Evolutionary conservation across 2,329 filamentous ascomycete species (phyloP), one percentile per base, ranked within the genome.

Genomic region (Exophiala sp.): DNA sequence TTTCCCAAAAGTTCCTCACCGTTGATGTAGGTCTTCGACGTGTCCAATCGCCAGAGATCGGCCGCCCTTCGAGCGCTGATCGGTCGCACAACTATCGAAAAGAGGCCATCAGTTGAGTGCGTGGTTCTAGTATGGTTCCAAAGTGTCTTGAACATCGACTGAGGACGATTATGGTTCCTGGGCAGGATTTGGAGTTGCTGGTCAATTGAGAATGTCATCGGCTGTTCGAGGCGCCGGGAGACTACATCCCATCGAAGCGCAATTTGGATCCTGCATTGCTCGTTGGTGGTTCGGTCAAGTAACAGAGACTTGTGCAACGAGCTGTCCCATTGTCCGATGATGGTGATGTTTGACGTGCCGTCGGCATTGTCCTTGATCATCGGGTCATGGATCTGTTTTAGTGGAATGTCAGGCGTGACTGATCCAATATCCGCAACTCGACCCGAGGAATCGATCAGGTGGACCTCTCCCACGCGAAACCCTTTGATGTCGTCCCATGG

Each of bases 271-370:
- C 86, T 85, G 66, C 93, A 90, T 65, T 89, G 93, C 52, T 96
- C 90, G n/a, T 87, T 81, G 1, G 93, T 97, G 1, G 88, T 85
- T 21, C 91, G 83, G 68, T 98, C 90, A n/a, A 98, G 80, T 11
- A 97, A 76, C n/a, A 95, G 74, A 4, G 93, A 96, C 56, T 82
- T 83, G 67, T 98, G 93, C 58, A 93, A 76, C 62, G 89, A 95
- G 0, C 91, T 96, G 65, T 98, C 93, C 93, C 93, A 98, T 63
- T 97, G 90, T 0, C 86, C 89, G n/a, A 85, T 78, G 37, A 97
- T 76, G 1, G 85, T 90, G 30, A 96, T 83, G 65, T 85, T 89
- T 29, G 83, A 85, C 0, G 90, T 96, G 30, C 93, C 93, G 65
- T 97, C 94, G 19, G 87, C 81, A 63, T 96, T 94, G 50, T 86